Conservation (phyloP, 768 basidiomycete species). For the Kwoniella dejecticola region DNA sequence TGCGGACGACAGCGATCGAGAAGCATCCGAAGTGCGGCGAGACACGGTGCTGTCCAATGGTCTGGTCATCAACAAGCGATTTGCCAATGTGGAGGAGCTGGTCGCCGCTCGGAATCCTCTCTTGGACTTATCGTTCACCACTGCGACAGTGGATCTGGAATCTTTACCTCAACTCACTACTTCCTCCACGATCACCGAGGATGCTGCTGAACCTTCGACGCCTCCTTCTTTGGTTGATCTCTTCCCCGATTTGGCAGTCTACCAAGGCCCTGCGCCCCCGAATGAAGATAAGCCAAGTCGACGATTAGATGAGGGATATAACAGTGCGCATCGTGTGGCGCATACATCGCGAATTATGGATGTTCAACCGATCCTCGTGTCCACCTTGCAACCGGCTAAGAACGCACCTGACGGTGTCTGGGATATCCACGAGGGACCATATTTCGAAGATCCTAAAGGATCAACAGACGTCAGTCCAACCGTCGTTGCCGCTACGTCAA, state of each 20-base stretch:
- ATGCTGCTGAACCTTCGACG: conserved; percentile 16
- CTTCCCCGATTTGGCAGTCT: conserved; percentile 74
- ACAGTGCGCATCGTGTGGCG: conserved; percentile 68
- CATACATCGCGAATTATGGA: conserved; percentile 78
- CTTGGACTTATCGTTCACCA: conserved; percentile 29
- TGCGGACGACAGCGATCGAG: conserved; percentile 24
- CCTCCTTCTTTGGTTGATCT: conserved; percentile 61
- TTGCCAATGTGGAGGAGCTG: conserved; percentile 36
- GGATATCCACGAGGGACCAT: conserved; percentile 59
- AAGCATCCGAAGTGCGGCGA: conserved; percentile 20
- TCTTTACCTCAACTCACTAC: conserved; percentile 17
- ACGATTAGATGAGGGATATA: conserved; percentile 72
- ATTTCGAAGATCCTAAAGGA: conserved; percentile 44
- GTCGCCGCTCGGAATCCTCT: conserved; percentile 34
- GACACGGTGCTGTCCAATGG: conserved; percentile 37
- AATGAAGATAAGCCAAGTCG: conserved; percentile 64
- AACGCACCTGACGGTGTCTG: conserved; percentile 70
- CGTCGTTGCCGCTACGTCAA: conserved; percentile 35
- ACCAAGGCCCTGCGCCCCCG: conserved; percentile 60
- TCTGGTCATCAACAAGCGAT: conserved; percentile 39
- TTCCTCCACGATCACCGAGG: conserved; percentile 1
- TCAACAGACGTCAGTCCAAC: conserved; percentile 35
- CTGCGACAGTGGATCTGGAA: conserved; percentile 34
- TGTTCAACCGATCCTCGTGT: conserved; percentile 77
- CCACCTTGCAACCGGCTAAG: conserved; percentile 77